Conservation (phyloP, 345 rosid genomes). For the Gossypium rotundifolium region DNA sequence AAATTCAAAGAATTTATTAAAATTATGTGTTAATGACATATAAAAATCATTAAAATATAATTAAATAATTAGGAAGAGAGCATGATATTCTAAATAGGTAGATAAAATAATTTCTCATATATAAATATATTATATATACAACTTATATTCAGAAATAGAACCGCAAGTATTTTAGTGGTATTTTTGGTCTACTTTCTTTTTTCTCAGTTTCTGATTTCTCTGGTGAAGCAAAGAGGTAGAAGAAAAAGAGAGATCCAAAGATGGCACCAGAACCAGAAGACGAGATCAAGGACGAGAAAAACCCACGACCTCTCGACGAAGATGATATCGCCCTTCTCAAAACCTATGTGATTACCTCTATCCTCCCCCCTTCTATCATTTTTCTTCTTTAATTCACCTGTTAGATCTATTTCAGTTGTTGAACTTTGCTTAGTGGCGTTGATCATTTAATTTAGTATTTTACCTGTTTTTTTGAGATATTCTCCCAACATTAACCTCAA, state of each 20-base stretch:
- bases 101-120: no score
- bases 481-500: not conserved
- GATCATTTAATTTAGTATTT: not conserved
- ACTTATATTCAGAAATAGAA: no score
- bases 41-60: no score
- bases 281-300: conserved; percentile 63
- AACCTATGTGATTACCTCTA: conserved; percentile 38
- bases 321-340: conserved; percentile 75
- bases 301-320: conserved; percentile 63
- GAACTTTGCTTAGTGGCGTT: not conserved
- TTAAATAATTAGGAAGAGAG: no score
- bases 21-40: no score
- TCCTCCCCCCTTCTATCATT: not conserved
- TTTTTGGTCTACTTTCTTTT: not conserved
- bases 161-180: not conserved
- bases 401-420: not conserved
- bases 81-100: no score
- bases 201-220: not conserved
- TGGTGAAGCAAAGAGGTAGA: not conserved
- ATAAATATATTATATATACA: no score
- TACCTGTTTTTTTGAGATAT: not conserved
- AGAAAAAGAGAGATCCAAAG: not conserved
- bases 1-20: no score
- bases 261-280: conserved; percentile 41
- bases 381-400: not conserved